phyloP scores from a whole-genome alignment of 139 green algal species.

The Haematococcus sp. region DNA sequence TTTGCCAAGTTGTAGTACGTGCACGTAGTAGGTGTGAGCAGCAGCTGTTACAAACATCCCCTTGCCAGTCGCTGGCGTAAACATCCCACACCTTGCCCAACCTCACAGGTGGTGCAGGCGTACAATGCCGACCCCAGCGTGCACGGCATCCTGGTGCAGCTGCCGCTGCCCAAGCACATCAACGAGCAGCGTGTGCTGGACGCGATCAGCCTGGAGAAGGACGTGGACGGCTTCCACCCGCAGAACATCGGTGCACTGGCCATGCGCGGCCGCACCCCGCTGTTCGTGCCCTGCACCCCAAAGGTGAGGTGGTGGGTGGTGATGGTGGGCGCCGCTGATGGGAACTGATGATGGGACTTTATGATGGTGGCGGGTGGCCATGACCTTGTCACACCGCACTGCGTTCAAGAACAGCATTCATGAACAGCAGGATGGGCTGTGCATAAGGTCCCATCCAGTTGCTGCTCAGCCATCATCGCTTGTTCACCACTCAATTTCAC shows the following conservation, averaged over 20 bases:
- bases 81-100: no score
- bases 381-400: no score
- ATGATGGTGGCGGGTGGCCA: background rate
- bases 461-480: no score
- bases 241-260: conserved; percentile 88
- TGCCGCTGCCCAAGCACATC: conserved; percentile 90
- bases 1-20: no score
- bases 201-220: conserved; percentile 85
- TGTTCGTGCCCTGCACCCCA: conserved; percentile 90
- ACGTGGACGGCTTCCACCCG: conserved; percentile 96
- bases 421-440: no score
- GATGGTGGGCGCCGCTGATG: background rate
- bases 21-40: no score
- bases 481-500: no score
- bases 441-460: background rate
- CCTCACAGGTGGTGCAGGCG: conserved; percentile 66
- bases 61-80: no score
- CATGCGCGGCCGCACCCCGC: conserved; percentile 79
- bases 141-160: conserved; percentile 95
- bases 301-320: conserved; percentile 33
- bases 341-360: background rate
- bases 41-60: no score
- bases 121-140: conserved; percentile 84
- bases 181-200: conserved; percentile 79
- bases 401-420: no score